Evolutionary conservation across 2,329 filamentous ascomycete species (phyloP).

Genomic region (Arthroderma sp.): DNA sequence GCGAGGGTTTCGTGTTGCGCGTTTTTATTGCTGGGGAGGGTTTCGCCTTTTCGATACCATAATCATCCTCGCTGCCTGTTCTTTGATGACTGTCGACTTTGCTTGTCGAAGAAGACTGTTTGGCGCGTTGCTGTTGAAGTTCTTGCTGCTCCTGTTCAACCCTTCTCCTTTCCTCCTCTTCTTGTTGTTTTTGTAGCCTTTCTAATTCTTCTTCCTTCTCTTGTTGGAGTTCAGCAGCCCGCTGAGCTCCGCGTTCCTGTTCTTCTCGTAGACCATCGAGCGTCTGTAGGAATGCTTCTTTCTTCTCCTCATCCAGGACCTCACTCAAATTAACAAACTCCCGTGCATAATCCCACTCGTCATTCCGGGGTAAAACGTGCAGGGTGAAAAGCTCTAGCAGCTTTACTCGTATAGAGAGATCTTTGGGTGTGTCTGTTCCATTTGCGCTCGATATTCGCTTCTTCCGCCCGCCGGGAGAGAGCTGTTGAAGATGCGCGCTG

Average conservation of each 20-base stretch:
- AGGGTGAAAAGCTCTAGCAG: slow-evolving; percentile 91
- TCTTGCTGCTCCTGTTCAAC: slow-evolving; percentile 23
- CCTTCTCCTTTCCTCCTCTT: slow-evolving; percentile 29
- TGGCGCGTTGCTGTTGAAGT: slow-evolving; percentile 12
- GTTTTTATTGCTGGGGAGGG: slow-evolving; percentile 22
- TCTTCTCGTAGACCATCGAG: slow-evolving; percentile 75
- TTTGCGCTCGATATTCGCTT: slow-evolving; percentile 31
- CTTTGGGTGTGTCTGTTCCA: slow-evolving; percentile 69
- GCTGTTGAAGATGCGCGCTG: slow-evolving; percentile 44
- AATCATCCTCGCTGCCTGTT: slow-evolving; percentile 55
- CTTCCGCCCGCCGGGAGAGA: slow-evolving; percentile 19
- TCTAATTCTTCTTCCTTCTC: slow-evolving; percentile 43
- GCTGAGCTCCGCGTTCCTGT: slow-evolving; percentile 56
- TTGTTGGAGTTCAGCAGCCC: slow-evolving; percentile 50
- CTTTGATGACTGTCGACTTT: slow-evolving; percentile 26
- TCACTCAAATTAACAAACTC: slow-evolving; percentile 82
- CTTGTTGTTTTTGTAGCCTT: slow-evolving; percentile 34
- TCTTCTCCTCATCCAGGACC: slow-evolving; percentile 79
- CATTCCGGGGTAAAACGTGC: slow-evolving; percentile 83
- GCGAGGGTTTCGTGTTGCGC: slow-evolving; percentile 18
- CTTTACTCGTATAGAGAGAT: slow-evolving; percentile 73
- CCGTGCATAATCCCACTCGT: slow-evolving; percentile 89
- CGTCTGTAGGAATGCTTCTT: slow-evolving; percentile 77
- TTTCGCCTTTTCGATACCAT: slow-evolving; percentile 49
- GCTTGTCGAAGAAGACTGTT: slow-evolving; percentile 26